Conservation (phyloP, 345 rosid species). For the Salix viminalis region DNA sequence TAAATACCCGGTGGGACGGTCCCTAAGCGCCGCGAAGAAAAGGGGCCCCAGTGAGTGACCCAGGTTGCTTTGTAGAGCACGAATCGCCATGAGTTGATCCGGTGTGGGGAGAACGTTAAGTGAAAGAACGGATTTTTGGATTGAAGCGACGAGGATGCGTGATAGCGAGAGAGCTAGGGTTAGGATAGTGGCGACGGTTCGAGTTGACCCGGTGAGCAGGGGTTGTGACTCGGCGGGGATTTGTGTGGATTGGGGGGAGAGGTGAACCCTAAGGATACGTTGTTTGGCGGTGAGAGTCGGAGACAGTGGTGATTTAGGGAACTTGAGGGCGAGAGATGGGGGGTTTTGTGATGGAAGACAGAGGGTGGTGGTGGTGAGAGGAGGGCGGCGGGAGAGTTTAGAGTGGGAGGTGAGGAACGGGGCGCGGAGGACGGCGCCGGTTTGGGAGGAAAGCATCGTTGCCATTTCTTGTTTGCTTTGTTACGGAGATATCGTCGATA, state of each 20-base stretch:
- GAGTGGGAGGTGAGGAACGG: background rate
- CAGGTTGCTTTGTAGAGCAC: conserved; percentile 27
- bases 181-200: conserved; percentile 20
- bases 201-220: conserved; percentile 17
- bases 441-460: conserved; percentile 5
- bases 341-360: background rate
- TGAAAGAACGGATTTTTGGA: conserved; percentile 17
- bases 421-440: background rate
- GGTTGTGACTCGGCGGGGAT: background rate
- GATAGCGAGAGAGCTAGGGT: conserved; percentile 10
- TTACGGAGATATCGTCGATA: too few relatives aligned
- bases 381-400: background rate
- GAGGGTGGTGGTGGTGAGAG: background rate
- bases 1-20: conserved; percentile 47
- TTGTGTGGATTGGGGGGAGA: conserved; percentile 4
- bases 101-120: conserved; percentile 24
- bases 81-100: conserved; percentile 20
- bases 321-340: background rate
- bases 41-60: conserved; percentile 34
- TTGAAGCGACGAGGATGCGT: background rate
- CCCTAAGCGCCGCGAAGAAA: conserved; percentile 62
- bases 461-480: conserved; percentile 10
- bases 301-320: background rate
- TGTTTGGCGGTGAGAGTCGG: background rate
- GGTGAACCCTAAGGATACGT: conserved; percentile 13